Evolutionary conservation across 495 filamentous ascomycete species (phyloP).

Genomic region (Pseudevernia furfuracea): DNA sequence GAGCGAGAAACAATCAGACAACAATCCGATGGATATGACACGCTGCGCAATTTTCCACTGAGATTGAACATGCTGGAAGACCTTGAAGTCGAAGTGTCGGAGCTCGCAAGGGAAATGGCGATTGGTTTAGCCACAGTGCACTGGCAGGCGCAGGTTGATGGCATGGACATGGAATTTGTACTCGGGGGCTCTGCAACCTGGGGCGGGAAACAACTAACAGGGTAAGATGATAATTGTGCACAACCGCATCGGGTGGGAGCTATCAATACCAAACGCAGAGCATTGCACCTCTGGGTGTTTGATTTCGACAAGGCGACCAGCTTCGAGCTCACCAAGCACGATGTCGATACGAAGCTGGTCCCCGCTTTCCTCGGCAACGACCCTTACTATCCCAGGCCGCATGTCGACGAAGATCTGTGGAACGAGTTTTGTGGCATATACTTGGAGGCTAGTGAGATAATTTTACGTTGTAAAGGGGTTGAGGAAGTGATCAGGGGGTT

Average conservation of each 20-base stretch:
- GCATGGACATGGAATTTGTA: conserved; percentile 31
- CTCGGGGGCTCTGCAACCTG: conserved; percentile 25
- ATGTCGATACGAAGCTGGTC: conserved; percentile 32
- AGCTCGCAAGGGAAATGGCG: conserved; percentile 27
- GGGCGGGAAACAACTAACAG: background rate
- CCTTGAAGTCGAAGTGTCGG: conserved; percentile 18
- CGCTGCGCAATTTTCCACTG: conserved; percentile 28
- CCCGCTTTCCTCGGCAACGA: conserved; percentile 36
- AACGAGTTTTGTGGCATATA: conserved; percentile 27
- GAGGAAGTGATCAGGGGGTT: conserved; percentile 1
- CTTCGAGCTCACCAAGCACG: conserved; percentile 31
- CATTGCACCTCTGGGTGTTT: conserved; percentile 36
- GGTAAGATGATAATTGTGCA: conserved; percentile 12
- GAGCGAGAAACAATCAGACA: conserved; percentile 1
- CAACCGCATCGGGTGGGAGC: too few species aligned
- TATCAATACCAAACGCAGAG: conserved; percentile 10
- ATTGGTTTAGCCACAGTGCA: conserved; percentile 30
- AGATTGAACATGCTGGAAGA: conserved; percentile 23
- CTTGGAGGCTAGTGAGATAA: conserved; percentile 16
- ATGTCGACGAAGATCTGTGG: conserved; percentile 31
- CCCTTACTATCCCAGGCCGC: conserved; percentile 36
- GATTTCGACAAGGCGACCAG: conserved; percentile 39
- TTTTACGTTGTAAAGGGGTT: conserved; percentile 3
- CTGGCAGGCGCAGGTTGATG: conserved; percentile 29
- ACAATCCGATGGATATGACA: conserved; percentile 15